Conservation (phyloP, 306 rosid species). For the Ochetophila trinervis region DNA sequence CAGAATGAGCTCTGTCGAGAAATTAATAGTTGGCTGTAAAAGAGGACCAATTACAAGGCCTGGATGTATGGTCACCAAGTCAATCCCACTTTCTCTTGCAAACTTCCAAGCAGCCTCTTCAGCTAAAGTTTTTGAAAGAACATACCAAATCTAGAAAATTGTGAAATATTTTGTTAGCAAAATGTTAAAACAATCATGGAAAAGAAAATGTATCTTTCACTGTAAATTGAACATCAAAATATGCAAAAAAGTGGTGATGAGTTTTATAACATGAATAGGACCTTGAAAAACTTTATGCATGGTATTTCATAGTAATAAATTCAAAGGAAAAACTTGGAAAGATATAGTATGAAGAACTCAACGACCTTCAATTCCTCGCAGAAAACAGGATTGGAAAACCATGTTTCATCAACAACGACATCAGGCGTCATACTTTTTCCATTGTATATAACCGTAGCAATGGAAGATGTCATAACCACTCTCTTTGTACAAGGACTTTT, state of each 20-base stretch:
- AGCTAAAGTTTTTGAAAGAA: slow-evolving; percentile 28
- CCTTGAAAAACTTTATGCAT: too few species aligned
- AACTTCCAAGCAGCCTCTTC: slow-evolving; percentile 34
- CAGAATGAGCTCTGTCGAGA: too few species aligned
- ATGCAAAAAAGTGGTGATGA: too few species aligned
- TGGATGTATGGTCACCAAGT: slow-evolving; percentile 22
- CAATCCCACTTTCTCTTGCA: slow-evolving; percentile 14
- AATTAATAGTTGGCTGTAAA: slow-evolving; percentile 28
- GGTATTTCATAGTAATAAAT: too few species aligned
- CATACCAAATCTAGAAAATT: slow-evolving; percentile 1
- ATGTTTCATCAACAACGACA: slow-evolving; percentile 21
- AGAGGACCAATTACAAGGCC: slow-evolving; percentile 23
- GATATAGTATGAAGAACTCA: too few species aligned
- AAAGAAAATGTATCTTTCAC: too few species aligned
- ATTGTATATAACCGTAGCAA: background rate
- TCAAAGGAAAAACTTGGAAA: too few species aligned
- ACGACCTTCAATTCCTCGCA: slow-evolving; percentile 17
- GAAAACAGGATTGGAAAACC: slow-evolving; percentile 7
- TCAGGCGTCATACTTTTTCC: slow-evolving; percentile 11
- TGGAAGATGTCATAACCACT: slow-evolving; percentile 26
- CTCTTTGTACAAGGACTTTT: background rate
- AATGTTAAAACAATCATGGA: too few species aligned
- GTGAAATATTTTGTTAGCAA: background rate
- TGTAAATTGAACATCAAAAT: background rate
- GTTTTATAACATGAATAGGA: too few species aligned